Base-by-base conservation (phyloP, 495 filamentous ascomycete genomes). In the Trichocladium uniseriatum region DNA sequence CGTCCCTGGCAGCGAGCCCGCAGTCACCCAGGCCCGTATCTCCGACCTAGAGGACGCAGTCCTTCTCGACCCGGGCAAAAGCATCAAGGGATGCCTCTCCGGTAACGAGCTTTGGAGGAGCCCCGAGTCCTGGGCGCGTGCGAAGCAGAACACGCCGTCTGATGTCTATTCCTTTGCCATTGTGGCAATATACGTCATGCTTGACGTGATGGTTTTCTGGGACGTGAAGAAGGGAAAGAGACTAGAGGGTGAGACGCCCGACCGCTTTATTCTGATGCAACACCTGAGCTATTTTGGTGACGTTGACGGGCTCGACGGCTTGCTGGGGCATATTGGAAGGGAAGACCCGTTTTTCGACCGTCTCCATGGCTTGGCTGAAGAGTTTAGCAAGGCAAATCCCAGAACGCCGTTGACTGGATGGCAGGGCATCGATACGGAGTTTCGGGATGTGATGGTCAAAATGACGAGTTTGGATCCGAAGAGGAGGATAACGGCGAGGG, bases 71-170 rank as follows among this genome's bases (percentile, higher is more conserved):
- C 65, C 63, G 13, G 63, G 61, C 43, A 54, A 65, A 56, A 55
- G 52, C 35, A 43, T 66, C 10, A 48, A 49, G 20, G 63, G 60
- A 2, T 48, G 63, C 4, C 59, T 63, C 27, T 66, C 59, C 38
- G 66, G 63, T 6, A 68, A 69, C 49, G 54, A 66, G 39, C 47
- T 69, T 16, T 69, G 66, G 66, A 54, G 65, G n/a, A 69, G 61
- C 41, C 65, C 65, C 2, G 63, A 68, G 46, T 53, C 63, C 16
- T 60, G 61, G 45, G 58, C 65, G 7, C 63, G 61, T 7, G 61
- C 59, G 22, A 53, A 52, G 6, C 59, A 63, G 4, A 57, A 60
- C 48, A 61, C 57, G 48, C 55, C 65, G 2, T 68, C 65, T 8
- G 63, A 68, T 43, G 57, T 68, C 14, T 68, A 61, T 53, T 66